phyloP scores from a whole-genome alignment of 176 grass and related monocot genomes.

The Guadua angustifolia region DNA sequence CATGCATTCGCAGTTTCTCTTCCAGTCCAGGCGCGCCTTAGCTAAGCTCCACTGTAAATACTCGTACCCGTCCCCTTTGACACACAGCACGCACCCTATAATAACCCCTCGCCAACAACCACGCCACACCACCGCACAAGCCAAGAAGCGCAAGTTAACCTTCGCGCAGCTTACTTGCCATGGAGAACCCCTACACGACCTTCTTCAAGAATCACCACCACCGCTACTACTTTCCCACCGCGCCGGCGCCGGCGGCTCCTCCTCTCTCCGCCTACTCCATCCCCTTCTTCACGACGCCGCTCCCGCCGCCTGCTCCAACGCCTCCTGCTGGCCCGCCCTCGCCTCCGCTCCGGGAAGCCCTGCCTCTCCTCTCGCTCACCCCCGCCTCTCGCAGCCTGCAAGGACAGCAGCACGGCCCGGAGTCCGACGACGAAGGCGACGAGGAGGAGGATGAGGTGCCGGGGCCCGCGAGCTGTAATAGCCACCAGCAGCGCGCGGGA shows the following conservation, averaged over 20 bases:
- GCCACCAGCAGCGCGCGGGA: background rate
- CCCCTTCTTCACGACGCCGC: constrained; percentile 28
- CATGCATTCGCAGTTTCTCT: background rate
- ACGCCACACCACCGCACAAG: constrained; percentile 35
- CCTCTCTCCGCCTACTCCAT: background rate
- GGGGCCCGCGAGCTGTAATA: background rate
- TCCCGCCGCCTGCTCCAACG: background rate
- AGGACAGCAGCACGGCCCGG: background rate
- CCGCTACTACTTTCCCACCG: constrained; percentile 39
- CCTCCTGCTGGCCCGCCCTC: constrained; percentile 43
- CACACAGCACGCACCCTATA: constrained; percentile 39
- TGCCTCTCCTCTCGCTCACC: constrained; percentile 81
- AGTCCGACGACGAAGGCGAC: background rate
- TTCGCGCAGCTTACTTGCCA: constrained; percentile 26
- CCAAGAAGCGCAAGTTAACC: background rate
- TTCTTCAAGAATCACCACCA: constrained; percentile 53
- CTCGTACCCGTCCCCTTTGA: background rate
- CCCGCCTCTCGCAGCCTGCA: constrained; percentile 12
- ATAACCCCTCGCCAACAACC: constrained; percentile 51
- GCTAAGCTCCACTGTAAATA: too few species aligned
- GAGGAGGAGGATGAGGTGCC: constrained; percentile 14
- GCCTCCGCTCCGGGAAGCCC: constrained; percentile 83
- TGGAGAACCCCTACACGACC: constrained; percentile 83
- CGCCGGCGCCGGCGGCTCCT: background rate
- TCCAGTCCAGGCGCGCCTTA: too few species aligned